These are phyloP conservation scores for Tetraselmis chui DNA, from an alignment of 139 green algal species.

Conservation along the genomic window DNA sequence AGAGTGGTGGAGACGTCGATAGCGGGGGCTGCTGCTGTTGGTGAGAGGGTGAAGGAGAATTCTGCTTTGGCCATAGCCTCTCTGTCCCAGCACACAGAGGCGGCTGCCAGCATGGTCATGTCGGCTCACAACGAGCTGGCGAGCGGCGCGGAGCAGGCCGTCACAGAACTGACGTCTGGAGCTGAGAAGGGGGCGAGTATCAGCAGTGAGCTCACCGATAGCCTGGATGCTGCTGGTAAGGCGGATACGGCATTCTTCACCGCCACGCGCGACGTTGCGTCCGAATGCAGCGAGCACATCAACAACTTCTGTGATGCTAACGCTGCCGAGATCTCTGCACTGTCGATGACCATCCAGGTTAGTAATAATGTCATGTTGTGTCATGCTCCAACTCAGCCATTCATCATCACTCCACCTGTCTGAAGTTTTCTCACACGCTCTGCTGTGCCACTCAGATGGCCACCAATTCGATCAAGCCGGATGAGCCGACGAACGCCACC, in stretches of 20 bases:
- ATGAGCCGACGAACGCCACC: conserved; percentile 3
- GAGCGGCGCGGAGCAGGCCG: not conserved
- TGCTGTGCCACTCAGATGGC: not conserved
- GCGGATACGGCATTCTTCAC: not conserved
- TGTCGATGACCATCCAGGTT: not conserved
- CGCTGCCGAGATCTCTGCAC: not conserved
- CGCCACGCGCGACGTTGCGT: not conserved
- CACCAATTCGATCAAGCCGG: not conserved
- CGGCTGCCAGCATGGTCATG: not conserved
- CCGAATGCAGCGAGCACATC: not conserved
- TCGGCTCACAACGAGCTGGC: not conserved
- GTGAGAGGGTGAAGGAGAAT: not conserved
- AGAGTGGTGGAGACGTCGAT: not conserved
- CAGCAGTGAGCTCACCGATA: not conserved
- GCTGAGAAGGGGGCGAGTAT: not conserved
- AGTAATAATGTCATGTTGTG: no score
- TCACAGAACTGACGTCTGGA: not conserved
- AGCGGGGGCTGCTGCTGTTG: not conserved
- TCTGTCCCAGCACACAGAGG: not conserved
- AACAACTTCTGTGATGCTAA: not conserved
- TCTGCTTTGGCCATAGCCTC: not conserved
- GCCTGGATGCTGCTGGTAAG: not conserved
- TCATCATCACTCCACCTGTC: not conserved
- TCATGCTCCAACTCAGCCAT: no score
- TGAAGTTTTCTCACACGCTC: not conserved